These are phyloP conservation scores for Claviceps digitariae DNA, from an alignment of 2,329 filamentous ascomycete genomes.

Conservation along the genomic window DNA sequence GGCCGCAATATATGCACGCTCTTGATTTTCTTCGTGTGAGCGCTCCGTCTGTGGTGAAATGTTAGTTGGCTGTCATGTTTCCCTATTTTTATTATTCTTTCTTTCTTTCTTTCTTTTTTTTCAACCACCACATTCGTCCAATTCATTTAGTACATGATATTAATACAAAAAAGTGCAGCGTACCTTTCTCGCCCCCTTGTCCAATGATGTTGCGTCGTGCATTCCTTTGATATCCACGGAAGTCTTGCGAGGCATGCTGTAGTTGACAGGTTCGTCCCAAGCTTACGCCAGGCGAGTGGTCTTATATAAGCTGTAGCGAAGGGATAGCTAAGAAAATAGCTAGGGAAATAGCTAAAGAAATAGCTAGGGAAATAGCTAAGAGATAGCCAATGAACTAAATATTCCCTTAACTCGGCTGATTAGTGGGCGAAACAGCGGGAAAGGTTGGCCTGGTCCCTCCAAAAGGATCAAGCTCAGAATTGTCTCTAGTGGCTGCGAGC, in stretches of 20 bases:
- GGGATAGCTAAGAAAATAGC: background rate
- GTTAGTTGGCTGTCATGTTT: background rate
- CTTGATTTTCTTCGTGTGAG: slow-evolving; percentile 70
- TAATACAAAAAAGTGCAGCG: background rate
- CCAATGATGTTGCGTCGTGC: background rate
- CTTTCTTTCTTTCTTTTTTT: too few species aligned
- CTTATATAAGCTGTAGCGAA: background rate
- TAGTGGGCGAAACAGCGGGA: too few species aligned
- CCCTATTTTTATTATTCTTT: too few species aligned
- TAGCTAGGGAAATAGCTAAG: background rate
- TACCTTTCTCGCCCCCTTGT: slow-evolving; percentile 1
- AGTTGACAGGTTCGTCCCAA: too few species aligned
- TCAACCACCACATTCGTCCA: background rate
- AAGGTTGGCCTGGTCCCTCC: background rate
- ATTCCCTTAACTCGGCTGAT: too few species aligned
- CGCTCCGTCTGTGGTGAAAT: slow-evolving; percentile 45
- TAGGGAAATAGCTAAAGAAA: too few species aligned
- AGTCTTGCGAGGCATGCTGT: background rate
- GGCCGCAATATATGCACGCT: slow-evolving; percentile 83
- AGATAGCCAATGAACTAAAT: too few species aligned
- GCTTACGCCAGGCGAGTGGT: background rate
- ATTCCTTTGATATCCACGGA: background rate
- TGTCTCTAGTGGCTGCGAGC: background rate
- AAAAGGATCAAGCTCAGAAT: background rate
- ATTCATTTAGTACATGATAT: too few species aligned